These are phyloP conservation scores for Trametes pubescens DNA, from an alignment of 1,284 basidiomycete genomes.

Conservation along the genomic window DNA sequence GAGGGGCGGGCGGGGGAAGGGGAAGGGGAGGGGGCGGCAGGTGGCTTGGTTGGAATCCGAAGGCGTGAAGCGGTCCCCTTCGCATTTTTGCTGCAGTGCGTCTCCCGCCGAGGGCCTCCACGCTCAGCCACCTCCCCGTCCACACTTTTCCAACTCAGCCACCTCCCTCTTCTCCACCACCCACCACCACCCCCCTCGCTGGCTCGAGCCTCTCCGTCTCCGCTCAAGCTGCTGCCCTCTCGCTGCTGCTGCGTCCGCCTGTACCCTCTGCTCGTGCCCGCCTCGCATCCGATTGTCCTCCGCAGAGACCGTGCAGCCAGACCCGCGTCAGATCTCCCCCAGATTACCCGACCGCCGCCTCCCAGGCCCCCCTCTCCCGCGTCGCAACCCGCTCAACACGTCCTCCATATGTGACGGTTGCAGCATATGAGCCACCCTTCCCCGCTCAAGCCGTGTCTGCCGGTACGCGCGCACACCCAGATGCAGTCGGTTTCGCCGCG, in stretches of 20 bases:
- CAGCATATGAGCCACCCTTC: conserved; percentile 5
- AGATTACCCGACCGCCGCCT: conserved; percentile 21
- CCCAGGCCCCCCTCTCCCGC: conserved; percentile 16
- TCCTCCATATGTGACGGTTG: not conserved
- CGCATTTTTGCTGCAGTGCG: conserved; percentile 45
- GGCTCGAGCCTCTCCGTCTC: not conserved
- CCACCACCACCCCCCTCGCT: conserved; percentile 24
- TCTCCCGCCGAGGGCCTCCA: conserved; percentile 42
- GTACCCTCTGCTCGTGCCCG: conserved; percentile 22
- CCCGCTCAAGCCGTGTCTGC: conserved; percentile 19
- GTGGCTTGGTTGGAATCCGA: conserved; percentile 42
- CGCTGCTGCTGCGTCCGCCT: conserved; percentile 3
- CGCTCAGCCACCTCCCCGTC: conserved; percentile 37
- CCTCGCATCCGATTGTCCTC: conserved; percentile 25
- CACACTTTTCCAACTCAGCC: conserved; percentile 35
- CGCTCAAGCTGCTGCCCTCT: not conserved
- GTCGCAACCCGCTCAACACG: conserved; percentile 10
- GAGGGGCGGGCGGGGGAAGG: conserved; percentile 38
- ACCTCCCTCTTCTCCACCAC: conserved; percentile 18
- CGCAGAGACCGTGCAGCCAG: conserved; percentile 21
- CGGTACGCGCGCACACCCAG: conserved; percentile 15
- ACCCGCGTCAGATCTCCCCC: conserved; percentile 28
- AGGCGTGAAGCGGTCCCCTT: conserved; percentile 43
- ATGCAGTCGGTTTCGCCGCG: conserved; percentile 5
- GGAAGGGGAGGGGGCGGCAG: conserved; percentile 37